Evolutionary conservation across 192 early-diverging fungal genomes (phyloP).

Genomic region (Coemansia sp.): DNA sequence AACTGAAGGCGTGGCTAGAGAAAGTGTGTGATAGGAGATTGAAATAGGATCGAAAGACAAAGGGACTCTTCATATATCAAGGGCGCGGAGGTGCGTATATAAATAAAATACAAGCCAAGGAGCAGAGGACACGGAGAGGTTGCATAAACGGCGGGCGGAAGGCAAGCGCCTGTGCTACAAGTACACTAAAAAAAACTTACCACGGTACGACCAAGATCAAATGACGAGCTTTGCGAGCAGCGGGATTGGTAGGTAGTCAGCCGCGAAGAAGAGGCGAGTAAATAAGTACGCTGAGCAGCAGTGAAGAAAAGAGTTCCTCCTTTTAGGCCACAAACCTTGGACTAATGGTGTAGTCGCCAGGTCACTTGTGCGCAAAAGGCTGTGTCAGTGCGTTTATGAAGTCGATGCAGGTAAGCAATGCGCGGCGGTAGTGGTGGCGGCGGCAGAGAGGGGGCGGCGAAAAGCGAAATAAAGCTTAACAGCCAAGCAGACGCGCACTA

Average conservation of each 20-base stretch:
- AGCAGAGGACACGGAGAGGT: neutral
- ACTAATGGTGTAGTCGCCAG: neutral
- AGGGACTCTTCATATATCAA: neutral
- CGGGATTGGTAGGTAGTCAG: conserved; percentile 15
- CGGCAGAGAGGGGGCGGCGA: neutral
- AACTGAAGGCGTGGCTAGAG: conserved; percentile 1
- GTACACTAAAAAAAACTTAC: conserved; percentile 5
- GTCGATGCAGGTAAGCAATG: conserved; percentile 11
- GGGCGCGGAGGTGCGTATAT: conserved; percentile 2
- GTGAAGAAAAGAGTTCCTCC: conserved; percentile 5
- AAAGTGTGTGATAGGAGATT: conserved; percentile 9
- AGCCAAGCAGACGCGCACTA: conserved; percentile 27
- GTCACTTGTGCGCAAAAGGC: neutral
- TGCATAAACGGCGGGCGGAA: neutral
- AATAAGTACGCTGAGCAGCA: conserved; percentile 1
- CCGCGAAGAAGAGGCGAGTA: neutral
- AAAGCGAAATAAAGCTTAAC: conserved; percentile 5
- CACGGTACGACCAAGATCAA: conserved; percentile 1
- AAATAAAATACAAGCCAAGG: neutral
- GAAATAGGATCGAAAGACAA: conserved; percentile 1
- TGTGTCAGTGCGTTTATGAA: conserved; percentile 3
- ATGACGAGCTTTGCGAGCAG: conserved; percentile 2
- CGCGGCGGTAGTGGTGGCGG: neutral
- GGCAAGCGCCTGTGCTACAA: conserved; percentile 1
- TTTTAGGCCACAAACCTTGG: neutral